Percentiles rank a stretch among this genome's conserved stretches.
Evolutionary conservation across 352 stramenopile genomes (phyloP).

Genomic region (Phytophthora boehmeriae): DNA sequence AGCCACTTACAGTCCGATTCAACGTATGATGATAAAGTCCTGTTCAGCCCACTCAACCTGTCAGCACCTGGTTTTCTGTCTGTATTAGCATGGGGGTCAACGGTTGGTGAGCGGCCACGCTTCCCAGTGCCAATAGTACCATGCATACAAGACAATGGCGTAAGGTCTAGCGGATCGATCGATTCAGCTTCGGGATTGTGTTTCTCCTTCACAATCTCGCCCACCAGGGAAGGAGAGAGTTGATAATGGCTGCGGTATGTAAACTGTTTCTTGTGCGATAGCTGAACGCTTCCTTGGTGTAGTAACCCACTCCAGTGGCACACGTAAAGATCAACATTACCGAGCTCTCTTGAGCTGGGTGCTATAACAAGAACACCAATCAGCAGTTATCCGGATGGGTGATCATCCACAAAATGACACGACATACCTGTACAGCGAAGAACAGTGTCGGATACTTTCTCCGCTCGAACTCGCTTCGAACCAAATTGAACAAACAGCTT

Average conservation of each 20-base stretch:
- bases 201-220: constrained; percentile 23
- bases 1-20: constrained; percentile 65
- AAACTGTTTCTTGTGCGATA: constrained; percentile 58
- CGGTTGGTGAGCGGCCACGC: constrained; percentile 50
- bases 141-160: constrained; percentile 8
- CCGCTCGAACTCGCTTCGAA: constrained; percentile 42
- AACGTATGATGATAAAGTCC: constrained; percentile 66
- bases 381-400: neutral
- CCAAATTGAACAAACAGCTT: constrained; percentile 83
- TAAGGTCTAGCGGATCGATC: constrained; percentile 21
- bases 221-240: constrained; percentile 34
- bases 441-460: constrained; percentile 75
- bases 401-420: neutral
- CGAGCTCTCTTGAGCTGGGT: constrained; percentile 41
- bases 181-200: constrained; percentile 2
- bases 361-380: constrained; percentile 35
- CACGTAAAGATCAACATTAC: constrained; percentile 66
- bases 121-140: constrained; percentile 39
- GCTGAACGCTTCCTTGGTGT: constrained; percentile 39
- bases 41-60: constrained; percentile 28
- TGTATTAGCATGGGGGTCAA: constrained; percentile 10
- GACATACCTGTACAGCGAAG: constrained; percentile 75
- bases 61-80: constrained; percentile 24
- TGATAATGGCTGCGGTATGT: constrained; percentile 61
- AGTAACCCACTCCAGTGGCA: constrained; percentile 36